Evolutionary conservation across 1,139 yeast genomes (phyloP).

Genomic region (Hanseniaspora gamundiae): DNA sequence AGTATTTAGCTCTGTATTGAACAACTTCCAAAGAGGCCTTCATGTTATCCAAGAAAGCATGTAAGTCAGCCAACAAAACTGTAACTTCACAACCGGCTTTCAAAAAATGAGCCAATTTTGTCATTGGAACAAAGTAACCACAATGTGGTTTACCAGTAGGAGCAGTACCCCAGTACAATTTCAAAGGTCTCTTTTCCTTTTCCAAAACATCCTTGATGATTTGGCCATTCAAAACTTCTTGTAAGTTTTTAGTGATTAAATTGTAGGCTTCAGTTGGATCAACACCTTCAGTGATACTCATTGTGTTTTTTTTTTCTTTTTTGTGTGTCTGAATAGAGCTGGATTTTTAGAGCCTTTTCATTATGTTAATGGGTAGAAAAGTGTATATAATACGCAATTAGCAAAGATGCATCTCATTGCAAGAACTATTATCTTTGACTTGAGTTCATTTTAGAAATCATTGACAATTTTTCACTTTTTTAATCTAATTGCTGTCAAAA

Average conservation of each 20-base stretch:
- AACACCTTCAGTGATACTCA: conserved; percentile 11
- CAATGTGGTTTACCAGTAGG: conserved; percentile 98
- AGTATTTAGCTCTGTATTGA: conserved; percentile 76
- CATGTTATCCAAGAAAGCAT: conserved; percentile 96
- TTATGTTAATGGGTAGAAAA: too few species aligned
- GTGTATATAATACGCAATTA: too few species aligned
- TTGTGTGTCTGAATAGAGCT: too few species aligned
- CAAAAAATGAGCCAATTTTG: conserved; percentile 86
- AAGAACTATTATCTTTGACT: too few species aligned
- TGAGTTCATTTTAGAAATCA: too few species aligned
- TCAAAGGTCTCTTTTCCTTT: conserved; percentile 68
- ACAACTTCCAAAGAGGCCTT: conserved; percentile 95
- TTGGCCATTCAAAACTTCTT: conserved; percentile 82
- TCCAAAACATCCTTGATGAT: conserved; percentile 78
- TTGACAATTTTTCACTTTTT: too few species aligned
- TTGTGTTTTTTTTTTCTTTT: too few species aligned
- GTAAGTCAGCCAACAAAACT: conserved; percentile 90
- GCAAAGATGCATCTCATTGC: too few species aligned
- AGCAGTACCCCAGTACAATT: conserved; percentile 92
- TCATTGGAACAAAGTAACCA: conserved; percentile 97
- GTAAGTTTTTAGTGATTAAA: conserved; percentile 74
- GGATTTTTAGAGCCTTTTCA: too few species aligned
- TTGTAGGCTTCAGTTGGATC: conserved; percentile 57
- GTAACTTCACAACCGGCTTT: conserved; percentile 94
- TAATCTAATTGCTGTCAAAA: too few species aligned